phyloP scores from a whole-genome alignment of 2,329 filamentous ascomycete species.

The Fusarium miscanthi region DNA sequence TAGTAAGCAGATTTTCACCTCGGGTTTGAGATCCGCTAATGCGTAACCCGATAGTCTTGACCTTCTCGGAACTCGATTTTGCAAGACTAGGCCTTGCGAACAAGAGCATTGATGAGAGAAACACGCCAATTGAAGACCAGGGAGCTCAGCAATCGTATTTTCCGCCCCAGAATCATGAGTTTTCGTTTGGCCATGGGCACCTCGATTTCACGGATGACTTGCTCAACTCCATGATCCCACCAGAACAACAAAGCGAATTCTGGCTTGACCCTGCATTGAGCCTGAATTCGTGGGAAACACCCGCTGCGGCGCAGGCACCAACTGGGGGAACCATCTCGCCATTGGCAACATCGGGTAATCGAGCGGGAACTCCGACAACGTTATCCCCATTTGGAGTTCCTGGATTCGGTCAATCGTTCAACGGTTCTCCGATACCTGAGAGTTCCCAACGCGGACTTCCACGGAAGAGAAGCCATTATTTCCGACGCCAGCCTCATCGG shows the following conservation, averaged over 20 bases:
- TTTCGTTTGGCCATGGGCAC: not conserved
- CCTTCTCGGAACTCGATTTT: conserved; percentile 33
- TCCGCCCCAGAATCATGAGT: not conserved
- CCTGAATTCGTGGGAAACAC: not conserved
- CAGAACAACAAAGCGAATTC: not conserved
- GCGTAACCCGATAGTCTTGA: conserved; percentile 18
- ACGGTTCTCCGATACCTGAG: not conserved
- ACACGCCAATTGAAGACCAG: not conserved
- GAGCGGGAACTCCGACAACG: not conserved
- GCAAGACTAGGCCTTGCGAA: conserved; percentile 19
- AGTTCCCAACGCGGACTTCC: conserved; percentile 13
- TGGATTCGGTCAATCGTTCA: not conserved
- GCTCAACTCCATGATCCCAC: not conserved
- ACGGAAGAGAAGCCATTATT: conserved; percentile 21
- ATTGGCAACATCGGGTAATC: not conserved
- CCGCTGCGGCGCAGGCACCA: not conserved
- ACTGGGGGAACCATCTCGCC: not conserved
- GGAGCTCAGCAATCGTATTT: not conserved
- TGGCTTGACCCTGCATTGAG: not conserved
- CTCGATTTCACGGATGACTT: not conserved
- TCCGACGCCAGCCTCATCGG: not conserved
- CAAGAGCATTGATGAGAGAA: not conserved
- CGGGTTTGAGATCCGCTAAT: not conserved
- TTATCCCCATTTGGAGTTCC: not conserved
- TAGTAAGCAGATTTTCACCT: conserved; percentile 2